These are phyloP conservation scores for Spatholobus suberectus DNA, from an alignment of 306 rosid species.

Conservation along the genomic window DNA sequence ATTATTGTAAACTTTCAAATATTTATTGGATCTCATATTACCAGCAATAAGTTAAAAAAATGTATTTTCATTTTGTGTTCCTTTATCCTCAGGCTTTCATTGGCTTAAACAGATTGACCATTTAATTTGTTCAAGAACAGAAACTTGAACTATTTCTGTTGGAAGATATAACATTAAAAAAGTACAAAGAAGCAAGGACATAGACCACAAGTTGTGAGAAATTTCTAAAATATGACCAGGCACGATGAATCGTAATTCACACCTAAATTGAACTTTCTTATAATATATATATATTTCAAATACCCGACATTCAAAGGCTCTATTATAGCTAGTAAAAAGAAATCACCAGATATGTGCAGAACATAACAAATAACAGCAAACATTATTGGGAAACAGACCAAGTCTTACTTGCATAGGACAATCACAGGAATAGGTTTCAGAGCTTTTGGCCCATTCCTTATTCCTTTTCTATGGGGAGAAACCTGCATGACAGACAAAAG, in stretches of 20 bases:
- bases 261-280: background rate
- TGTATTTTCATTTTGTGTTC: background rate
- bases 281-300: background rate
- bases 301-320: background rate
- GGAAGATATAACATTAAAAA: background rate
- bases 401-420: slow-evolving; percentile 73
- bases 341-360: slow-evolving; percentile 14
- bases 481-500: slow-evolving; percentile 46
- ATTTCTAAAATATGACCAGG: slow-evolving; percentile 9
- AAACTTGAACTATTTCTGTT: background rate
- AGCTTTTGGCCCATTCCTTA: slow-evolving; percentile 89
- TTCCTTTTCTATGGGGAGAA: slow-evolving; percentile 67
- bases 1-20: background rate
- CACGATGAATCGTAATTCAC: background rate
- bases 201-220: background rate
- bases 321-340: background rate
- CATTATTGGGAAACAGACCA: slow-evolving; percentile 18
- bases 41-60: background rate
- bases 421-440: slow-evolving; percentile 81
- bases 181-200: background rate
- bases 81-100: background rate
- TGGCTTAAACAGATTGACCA: background rate
- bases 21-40: background rate
- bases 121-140: background rate
- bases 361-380: background rate